Base-by-base conservation (phyloP, 1,284 basidiomycete species). In the Puccinia coronata region DNA sequence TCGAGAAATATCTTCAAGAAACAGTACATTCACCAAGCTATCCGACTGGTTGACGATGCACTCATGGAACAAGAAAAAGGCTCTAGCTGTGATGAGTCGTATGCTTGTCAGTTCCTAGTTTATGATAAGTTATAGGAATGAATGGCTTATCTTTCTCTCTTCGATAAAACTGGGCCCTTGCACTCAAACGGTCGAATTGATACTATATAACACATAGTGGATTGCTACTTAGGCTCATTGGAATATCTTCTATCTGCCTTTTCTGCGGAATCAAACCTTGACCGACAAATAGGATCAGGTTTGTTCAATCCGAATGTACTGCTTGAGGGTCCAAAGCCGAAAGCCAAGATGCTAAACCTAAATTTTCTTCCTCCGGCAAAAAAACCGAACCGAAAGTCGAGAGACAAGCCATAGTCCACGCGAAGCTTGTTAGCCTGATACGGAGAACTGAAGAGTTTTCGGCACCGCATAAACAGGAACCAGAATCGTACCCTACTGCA, bases 11-110 rank as follows among this genome's bases (percentile, higher is more conserved):
- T 72, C 20, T 72, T 72, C 70, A 72, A 72, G 34, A 72, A 34
- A 51, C 70, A 72, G 70, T 72, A 75, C 55, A 28, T 75, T 23
- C 72, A 75, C 1, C 72, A 75, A 75, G 72, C 72, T n/a, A 75
- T 75, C 36, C 34, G 72, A 31, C 57, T 75, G 6, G 72, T 63
- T 39, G 55, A 75, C 61, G 72, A 75, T 49, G 72, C 72, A 31
- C 72, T 75, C 41, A 63, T 28, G 55, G 72, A 75, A 49, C 72
- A 75, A 49, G 72, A 75, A n/a, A 75, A 75, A 75, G 72, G 72
- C 72, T 41, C 55, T 18, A 61, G 55, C 16, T 75, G 53, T 43
- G 72, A 75, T 75, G 36, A 75, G 43, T 41, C 53, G 23, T 75
- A 61, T 61, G 72, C 72, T 1, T 57, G 72, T 75, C 34, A 63